These are phyloP conservation scores for Cladorrhinum samala DNA, from an alignment of 495 filamentous ascomycete genomes.

Conservation along the genomic window DNA sequence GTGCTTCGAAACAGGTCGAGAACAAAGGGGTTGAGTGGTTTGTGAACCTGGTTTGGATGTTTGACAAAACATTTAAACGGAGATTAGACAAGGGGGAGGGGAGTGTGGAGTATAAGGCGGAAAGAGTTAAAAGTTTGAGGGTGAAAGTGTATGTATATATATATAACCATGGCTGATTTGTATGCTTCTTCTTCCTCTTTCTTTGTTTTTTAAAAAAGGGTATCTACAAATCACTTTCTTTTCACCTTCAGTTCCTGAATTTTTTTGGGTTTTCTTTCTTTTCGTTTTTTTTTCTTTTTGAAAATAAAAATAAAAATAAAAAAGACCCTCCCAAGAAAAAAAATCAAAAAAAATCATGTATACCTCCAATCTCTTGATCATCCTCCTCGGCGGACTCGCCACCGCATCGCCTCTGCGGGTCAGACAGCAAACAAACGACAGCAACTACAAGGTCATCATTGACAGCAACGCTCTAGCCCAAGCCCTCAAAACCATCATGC, in stretches of 20 bases:
- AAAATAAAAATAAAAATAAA: too few species aligned
- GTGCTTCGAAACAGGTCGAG: neutral
- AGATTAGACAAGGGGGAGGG: too few species aligned
- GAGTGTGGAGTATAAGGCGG: too few species aligned
- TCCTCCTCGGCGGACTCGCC: slow-evolving; percentile 10
- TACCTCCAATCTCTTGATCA: too few species aligned
- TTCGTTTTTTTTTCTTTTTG: neutral
- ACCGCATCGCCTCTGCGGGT: neutral
- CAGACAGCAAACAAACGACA: neutral
- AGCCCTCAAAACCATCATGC: neutral
- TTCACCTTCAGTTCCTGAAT: neutral
- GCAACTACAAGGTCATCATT: neutral
- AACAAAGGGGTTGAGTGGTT: neutral
- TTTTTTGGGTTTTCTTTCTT: neutral
- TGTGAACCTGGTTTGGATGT: neutral
- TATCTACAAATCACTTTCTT: too few species aligned
- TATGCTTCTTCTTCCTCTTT: too few species aligned
- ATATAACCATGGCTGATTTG: slow-evolving; percentile 2
- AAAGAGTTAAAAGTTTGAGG: too few species aligned
- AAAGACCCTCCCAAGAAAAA: too few species aligned
- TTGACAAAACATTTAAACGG: too few species aligned
- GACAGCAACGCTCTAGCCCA: neutral
- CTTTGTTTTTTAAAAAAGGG: too few species aligned
- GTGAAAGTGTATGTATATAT: too few species aligned
- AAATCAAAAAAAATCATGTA: too few species aligned